Evolutionary conservation across 2,329 filamentous ascomycete species (phyloP).

Genomic region (Cordyceps fumosorosea): DNA sequence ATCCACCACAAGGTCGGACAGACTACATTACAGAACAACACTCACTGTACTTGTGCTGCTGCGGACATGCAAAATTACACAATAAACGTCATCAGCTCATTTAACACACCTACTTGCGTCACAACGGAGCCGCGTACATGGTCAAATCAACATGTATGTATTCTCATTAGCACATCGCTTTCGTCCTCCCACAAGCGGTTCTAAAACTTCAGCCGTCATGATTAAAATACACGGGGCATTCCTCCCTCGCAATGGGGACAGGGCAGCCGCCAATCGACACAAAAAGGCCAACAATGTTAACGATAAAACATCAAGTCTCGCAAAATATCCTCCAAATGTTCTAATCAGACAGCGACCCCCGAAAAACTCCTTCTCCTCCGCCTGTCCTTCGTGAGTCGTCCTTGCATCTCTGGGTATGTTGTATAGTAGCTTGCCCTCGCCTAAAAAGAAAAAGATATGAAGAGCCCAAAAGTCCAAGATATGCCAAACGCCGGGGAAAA

Average conservation of each 20-base stretch:
- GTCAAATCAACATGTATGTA: not conserved
- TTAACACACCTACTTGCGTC: not conserved
- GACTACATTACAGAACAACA: not conserved
- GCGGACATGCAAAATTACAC: not conserved
- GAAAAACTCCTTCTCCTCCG: slow-evolving; percentile 16
- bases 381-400: slow-evolving; percentile 16
- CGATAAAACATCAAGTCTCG: slow-evolving; percentile 4
- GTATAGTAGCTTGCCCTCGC: slow-evolving; percentile 16
- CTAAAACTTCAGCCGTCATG: slow-evolving; percentile 5
- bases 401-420: slow-evolving; percentile 25
- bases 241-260: not conserved
- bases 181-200: not conserved
- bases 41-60: not conserved
- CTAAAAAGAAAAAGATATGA: slow-evolving; percentile 16
- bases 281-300: slow-evolving; percentile 8
- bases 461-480: slow-evolving; percentile 19
- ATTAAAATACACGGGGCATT: slow-evolving; percentile 5
- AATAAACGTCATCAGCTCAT: not conserved
- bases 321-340: not conserved
- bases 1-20: too few species aligned
- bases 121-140: not conserved
- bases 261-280: not conserved
- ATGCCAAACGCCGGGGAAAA: slow-evolving; percentile 18
- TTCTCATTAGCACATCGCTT: slow-evolving; percentile 2
- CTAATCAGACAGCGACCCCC: slow-evolving; percentile 14